Conservation (phyloP, 345 rosid species). For the Populus deltoides region DNA sequence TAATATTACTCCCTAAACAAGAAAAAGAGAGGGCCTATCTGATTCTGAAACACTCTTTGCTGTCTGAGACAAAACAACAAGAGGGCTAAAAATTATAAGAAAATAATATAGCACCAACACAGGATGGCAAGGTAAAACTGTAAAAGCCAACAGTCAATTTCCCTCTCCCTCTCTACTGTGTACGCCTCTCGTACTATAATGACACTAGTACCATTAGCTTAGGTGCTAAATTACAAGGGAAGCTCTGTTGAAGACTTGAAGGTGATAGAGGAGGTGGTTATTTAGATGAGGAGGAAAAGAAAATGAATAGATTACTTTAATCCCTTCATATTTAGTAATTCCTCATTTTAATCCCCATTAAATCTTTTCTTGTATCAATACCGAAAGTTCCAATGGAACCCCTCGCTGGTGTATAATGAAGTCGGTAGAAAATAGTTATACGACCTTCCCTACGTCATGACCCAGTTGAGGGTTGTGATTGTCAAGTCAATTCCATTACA, state of each 20-base stretch:
- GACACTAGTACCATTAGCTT: neutral
- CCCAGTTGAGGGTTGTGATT: too few species aligned
- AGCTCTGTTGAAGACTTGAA: neutral
- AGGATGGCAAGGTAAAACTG: neutral
- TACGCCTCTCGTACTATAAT: neutral
- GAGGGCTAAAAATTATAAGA: neutral
- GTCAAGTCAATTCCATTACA: too few species aligned
- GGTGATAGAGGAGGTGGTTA: neutral
- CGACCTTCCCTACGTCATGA: too few species aligned
- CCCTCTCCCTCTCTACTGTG: neutral
- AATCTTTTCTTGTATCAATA: too few species aligned
- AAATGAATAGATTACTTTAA: neutral
- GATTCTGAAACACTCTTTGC: conserved; percentile 14
- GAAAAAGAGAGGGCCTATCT: conserved; percentile 1
- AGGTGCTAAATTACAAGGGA: neutral
- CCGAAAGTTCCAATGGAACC: neutral
- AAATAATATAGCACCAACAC: neutral
- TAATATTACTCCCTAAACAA: neutral
- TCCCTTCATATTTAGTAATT: neutral
- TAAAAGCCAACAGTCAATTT: neutral
- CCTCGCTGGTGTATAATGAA: neutral
- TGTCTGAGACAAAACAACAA: conserved; percentile 14
- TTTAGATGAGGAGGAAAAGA: neutral
- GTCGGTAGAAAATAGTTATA: too few species aligned
- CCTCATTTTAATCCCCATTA: neutral